Conservation (phyloP, 176 grass and related monocot species). For the Phoenix dactylifera region DNA sequence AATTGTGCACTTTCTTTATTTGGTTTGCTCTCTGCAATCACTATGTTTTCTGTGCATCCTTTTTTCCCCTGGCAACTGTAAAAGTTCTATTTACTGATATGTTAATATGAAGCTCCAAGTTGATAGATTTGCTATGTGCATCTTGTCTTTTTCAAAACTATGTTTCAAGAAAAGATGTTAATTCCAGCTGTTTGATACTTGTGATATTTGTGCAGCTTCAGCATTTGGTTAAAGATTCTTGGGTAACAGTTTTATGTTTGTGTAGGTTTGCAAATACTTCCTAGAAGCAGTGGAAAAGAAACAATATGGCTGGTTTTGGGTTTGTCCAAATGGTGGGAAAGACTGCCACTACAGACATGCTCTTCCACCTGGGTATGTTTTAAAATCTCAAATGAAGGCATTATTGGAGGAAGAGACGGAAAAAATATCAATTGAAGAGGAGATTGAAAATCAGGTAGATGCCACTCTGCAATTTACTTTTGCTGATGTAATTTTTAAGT, state of each 20-base stretch:
- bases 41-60: no score
- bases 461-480: no score
- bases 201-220: not conserved
- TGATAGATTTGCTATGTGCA: no score
- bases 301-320: constrained; percentile 99
- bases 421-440: constrained; percentile 86
- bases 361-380: constrained; percentile 82
- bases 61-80: no score
- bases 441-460: constrained; percentile 89
- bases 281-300: constrained; percentile 98
- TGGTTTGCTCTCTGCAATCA: no score
- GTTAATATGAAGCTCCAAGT: no score
- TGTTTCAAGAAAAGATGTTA: no score
- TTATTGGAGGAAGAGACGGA: constrained; percentile 93
- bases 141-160: no score
- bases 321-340: constrained; percentile 85
- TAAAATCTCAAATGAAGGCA: constrained; percentile 99
- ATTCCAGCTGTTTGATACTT: no score
- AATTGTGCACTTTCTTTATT: no score
- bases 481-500: no score
- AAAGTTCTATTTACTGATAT: no score
- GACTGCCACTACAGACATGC: constrained; percentile 98
- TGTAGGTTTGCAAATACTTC: constrained; percentile 91
- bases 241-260: constrained; percentile 6
- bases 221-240: constrained; percentile 10